A percentile compares a stretch with the other conserved stretches of the same genome.
These are phyloP conservation scores for Trichoderma oligosporum DNA, from an alignment of 2,329 filamentous ascomycete genomes.

Conservation along the genomic window DNA sequence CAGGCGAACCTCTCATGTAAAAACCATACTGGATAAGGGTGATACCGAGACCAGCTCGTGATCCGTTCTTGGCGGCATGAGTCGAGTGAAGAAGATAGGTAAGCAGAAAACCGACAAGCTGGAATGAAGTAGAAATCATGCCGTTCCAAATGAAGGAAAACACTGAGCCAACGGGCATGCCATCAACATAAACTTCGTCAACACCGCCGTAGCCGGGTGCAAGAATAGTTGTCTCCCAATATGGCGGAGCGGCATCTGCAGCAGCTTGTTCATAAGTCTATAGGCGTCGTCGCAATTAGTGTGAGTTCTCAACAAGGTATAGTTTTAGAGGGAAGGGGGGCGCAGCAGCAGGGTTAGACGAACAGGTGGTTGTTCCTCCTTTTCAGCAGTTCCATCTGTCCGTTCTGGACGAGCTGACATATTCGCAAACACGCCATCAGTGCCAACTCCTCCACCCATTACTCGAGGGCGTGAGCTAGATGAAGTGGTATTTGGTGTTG, in stretches of 20 bases:
- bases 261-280: slow-evolving; percentile 98
- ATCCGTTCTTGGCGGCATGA: slow-evolving; percentile 96
- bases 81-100: slow-evolving; percentile 98
- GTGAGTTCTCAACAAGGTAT: not conserved
- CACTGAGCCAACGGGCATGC: slow-evolving; percentile 83
- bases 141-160: slow-evolving; percentile 89
- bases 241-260: slow-evolving; percentile 90
- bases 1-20: slow-evolving; percentile 71
- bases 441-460: slow-evolving; percentile 71
- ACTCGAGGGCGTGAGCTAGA: slow-evolving; percentile 46
- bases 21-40: slow-evolving; percentile 97
- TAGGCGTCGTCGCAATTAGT: not conserved
- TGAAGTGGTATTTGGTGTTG: slow-evolving; percentile 24
- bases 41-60: slow-evolving; percentile 87
- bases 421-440: slow-evolving; percentile 96
- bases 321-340: not conserved
- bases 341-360: slow-evolving; percentile 39
- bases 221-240: slow-evolving; percentile 98
- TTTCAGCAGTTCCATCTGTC: slow-evolving; percentile 59
- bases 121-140: slow-evolving; percentile 97
- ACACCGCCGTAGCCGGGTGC: slow-evolving; percentile 84
- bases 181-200: slow-evolving; percentile 96
- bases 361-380: slow-evolving; percentile 92
- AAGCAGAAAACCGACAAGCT: slow-evolving; percentile 93
- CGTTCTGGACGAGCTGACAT: slow-evolving; percentile 84